Conservation (phyloP, 805 yeast genomes). For the Naumovozyma castellii region DNA sequence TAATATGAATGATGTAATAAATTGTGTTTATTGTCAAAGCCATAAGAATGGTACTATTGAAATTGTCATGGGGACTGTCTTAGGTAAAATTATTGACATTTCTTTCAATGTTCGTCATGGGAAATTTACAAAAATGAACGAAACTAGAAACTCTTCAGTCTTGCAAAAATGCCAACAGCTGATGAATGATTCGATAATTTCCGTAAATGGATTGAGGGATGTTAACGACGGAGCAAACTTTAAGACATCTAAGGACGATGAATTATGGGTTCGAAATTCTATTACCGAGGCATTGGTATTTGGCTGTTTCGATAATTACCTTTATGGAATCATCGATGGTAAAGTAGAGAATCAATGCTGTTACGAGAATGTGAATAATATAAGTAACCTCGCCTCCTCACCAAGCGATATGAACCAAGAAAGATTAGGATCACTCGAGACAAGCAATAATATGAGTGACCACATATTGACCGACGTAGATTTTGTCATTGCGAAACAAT, state of each 20-base stretch:
- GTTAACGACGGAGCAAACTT: not conserved
- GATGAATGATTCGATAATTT: slow-evolving; percentile 4
- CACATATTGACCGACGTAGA: slow-evolving; percentile 8
- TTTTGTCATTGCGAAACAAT: slow-evolving; percentile 10
- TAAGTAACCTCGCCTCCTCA: not conserved
- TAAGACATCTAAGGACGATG: slow-evolving; percentile 1
- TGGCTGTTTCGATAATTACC: slow-evolving; percentile 9
- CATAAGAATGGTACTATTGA: slow-evolving; percentile 7
- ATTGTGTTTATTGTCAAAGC: slow-evolving; percentile 8
- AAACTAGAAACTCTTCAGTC: not conserved
- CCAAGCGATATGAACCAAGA: not conserved
- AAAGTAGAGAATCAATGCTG: slow-evolving; percentile 6
- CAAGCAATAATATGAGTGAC: not conserved
- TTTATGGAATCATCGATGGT: slow-evolving; percentile 6
- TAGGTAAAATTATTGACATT: slow-evolving; percentile 11
- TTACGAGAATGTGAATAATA: not conserved
- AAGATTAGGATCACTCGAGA: too few species aligned
- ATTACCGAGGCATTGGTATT: slow-evolving; percentile 2
- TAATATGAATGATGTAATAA: slow-evolving; percentile 7
- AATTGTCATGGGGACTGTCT: slow-evolving; percentile 9
- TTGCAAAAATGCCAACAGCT: slow-evolving; percentile 1
- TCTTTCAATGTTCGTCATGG: slow-evolving; percentile 5
- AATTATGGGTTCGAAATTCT: slow-evolving; percentile 1
- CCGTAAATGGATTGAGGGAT: slow-evolving; percentile 1
- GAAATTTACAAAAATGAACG: slow-evolving; percentile 4